Base-by-base conservation (phyloP, 805 yeast genomes). In the Wickerhamomyces silvicola region DNA sequence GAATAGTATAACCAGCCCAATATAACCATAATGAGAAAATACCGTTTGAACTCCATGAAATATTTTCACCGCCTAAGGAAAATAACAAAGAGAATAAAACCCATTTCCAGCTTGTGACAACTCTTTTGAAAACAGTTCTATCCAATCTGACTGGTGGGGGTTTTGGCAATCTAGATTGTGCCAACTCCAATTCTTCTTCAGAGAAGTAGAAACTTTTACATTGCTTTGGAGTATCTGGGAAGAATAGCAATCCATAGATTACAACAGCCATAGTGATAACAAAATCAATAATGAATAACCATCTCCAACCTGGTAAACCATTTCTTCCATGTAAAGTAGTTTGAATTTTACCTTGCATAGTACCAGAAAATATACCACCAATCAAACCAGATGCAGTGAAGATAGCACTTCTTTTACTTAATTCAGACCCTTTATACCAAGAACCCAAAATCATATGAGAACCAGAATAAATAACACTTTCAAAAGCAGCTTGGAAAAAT, bases 251-350 rank as follows among this genome's bases (percentile, higher is more conserved):
- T 1, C 84, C 82, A 40, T 68, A 74, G 4, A 75, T 22, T 4
- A 72, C 69, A 33, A 77, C 68, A 2, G 81, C 81, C 4, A 76
- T 45, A 1, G 82, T 75, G 27, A 76, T 62, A 20, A 72, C 45
- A 41, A 73, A 75, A 52, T 77, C 81, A 39, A 77, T 72, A 27
- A 78, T 70, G 46, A 75, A 78, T n/a, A 76, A 50, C 82, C 82
- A 76, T 51, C 78, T 64, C 81, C 81, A 76, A 7, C 83, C 82
- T 4, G 65, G 62, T 11, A 75, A 49, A 1, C 78, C 78, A n/a
- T 54, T 50, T 20, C 22, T 20, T 46, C 61, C 62, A 73, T 57
- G 41, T 62, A n/a, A n/a, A n/a, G n/a, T 61, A 13, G 49, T 54
- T 43, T 64, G 66, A 22, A 73, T 72, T 3, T 73, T 70, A n/a